These are phyloP conservation scores for Gossypium mustelinum DNA, from an alignment of 345 rosid species.

Conservation along the genomic window DNA sequence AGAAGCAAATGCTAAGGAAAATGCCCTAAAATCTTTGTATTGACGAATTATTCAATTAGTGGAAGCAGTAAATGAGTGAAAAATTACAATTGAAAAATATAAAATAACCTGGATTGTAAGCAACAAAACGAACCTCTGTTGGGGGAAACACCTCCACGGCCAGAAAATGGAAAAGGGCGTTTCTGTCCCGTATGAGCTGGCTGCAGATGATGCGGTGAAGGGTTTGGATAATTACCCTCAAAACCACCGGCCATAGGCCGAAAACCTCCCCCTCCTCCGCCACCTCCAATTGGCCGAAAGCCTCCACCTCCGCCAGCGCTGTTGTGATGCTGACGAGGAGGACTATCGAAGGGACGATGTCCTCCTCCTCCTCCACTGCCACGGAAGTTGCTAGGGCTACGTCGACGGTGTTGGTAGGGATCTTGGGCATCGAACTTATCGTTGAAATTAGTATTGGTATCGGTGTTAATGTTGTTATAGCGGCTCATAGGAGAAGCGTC, in stretches of 20 bases:
- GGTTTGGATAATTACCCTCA: conserved; percentile 26
- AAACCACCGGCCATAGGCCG: conserved; percentile 33
- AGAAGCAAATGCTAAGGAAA: background rate
- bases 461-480: conserved; percentile 11
- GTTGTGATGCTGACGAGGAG: conserved; percentile 38
- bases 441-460: conserved; percentile 17
- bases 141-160: conserved; percentile 43
- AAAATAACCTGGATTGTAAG: background rate
- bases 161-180: conserved; percentile 44
- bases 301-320: conserved; percentile 29
- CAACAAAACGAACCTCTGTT: conserved; percentile 24
- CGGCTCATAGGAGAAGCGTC: conserved; percentile 35
- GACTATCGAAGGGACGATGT: conserved; percentile 52
- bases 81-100: background rate
- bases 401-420: conserved; percentile 42
- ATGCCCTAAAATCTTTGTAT: background rate
- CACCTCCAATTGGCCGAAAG: conserved; percentile 29
- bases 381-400: conserved; percentile 59
- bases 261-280: conserved; percentile 31
- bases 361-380: conserved; percentile 34
- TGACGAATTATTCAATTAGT: background rate
- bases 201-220: conserved; percentile 24
- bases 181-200: conserved; percentile 57
- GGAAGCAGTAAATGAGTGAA: background rate
- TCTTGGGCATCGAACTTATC: conserved; percentile 33